Evolutionary conservation across 306 rosid genomes (phyloP), one percentile per base, ranked within the genome.

Genomic region (Medicago lupulina): DNA sequence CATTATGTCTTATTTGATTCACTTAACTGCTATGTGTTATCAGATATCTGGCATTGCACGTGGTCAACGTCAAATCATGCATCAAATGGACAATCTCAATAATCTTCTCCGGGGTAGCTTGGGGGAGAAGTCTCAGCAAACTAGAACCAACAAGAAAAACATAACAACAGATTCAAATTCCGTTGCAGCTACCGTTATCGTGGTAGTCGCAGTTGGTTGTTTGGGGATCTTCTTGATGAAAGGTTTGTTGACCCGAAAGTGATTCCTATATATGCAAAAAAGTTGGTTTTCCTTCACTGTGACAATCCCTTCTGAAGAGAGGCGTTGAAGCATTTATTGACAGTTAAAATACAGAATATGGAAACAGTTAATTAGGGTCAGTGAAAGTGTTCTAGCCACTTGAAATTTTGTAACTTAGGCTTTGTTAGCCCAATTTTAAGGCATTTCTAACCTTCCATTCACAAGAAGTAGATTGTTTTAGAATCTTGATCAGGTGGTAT

Each of bases 1-100:
- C 67, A 50, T 25, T 71, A 16, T 34, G 67, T 75, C 70, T 78
- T 44, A 34, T 18, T 79, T 23, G 12, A 57, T 69, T 44, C 23
- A 36, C 19, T 18, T 59, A 75, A 15, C 67, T 74, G 8, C 46
- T 60, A 2, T 78, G 60, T 84, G 49, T 49, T 36, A 57, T 67
- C 83, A 92, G 99, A 79, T 96, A 81, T 88, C 89, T 7, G 76
- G 85, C 14, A 85, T 95, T 16, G 70, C 83, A 0, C 87, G 92
- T 60, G 82, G 96, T 5, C 99, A 96, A 82, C 93, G 93, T 39
- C 98, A 96, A 78, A 84, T 96, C 14, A 83, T 86, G 82, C 98
- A 88, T 69, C 98, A 96, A 73, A 68, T 96, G 43, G 96, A 92
- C 84, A 89, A 85, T 80, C 90, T 96, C 66, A 85, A 76, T 82